phyloP scores from a whole-genome alignment of 805 yeast species.

The Grigorovia transvaalensis region DNA sequence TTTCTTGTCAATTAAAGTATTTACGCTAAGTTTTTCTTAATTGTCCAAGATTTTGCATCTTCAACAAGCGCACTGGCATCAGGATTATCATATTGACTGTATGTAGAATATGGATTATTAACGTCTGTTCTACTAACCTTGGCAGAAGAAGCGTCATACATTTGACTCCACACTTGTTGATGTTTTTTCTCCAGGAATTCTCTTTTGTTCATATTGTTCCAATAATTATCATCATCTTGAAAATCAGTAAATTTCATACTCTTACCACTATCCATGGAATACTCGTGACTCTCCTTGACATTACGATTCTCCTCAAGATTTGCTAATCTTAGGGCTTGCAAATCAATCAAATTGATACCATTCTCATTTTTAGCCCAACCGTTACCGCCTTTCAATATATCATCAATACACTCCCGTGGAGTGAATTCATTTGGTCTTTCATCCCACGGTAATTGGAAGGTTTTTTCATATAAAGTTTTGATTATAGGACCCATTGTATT shows the following conservation, averaged over 20 bases:
- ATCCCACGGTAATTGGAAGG: conserved; percentile 56
- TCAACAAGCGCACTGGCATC: conserved; percentile 6
- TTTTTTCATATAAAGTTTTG: conserved; percentile 39
- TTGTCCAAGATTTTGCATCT: conserved; percentile 25
- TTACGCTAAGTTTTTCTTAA: neutral
- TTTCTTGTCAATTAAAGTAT: too few relatives aligned
- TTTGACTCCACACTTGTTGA: conserved; percentile 12
- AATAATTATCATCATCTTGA: conserved; percentile 7
- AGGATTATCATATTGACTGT: neutral
- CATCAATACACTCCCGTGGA: conserved; percentile 64
- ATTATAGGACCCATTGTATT: conserved; percentile 39
- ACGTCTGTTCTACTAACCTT: neutral
- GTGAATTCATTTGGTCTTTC: conserved; percentile 43
- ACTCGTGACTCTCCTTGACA: neutral
- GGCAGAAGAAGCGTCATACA: neutral
- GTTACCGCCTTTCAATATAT: conserved; percentile 60
- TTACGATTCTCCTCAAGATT: conserved; percentile 14
- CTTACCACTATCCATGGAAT: neutral
- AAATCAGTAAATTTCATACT: conserved; percentile 1
- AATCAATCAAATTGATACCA: conserved; percentile 26
- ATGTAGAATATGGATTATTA: conserved; percentile 2
- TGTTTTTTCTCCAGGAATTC: conserved; percentile 22
- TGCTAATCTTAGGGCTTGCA: conserved; percentile 22
- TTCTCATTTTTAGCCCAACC: conserved; percentile 46
- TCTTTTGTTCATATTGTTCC: conserved; percentile 19